Conservation (phyloP, 2,329 filamentous ascomycete species). For the Daldinia sp. region DNA sequence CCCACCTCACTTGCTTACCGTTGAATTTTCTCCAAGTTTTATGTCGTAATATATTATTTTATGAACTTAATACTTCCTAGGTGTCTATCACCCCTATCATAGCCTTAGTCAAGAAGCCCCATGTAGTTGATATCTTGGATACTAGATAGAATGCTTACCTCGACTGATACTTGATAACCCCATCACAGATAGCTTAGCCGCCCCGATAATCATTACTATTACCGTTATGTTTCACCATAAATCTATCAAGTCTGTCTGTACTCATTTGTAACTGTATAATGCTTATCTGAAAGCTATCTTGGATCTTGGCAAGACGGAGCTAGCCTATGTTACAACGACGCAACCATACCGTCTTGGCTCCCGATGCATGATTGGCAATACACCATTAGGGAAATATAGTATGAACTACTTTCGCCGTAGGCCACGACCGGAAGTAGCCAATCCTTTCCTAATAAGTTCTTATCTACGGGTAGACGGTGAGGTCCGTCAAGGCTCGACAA, state of each 20-base stretch:
- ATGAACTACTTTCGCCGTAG: neutral
- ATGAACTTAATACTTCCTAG: too few relatives aligned
- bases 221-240: neutral
- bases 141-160: neutral
- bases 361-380: neutral
- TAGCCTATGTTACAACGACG: constrained; percentile 2
- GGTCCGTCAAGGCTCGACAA: neutral
- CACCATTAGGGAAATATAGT: neutral
- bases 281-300: neutral
- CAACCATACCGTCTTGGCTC: constrained; percentile 3
- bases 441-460: neutral
- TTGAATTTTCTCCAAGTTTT: too few relatives aligned
- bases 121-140: neutral
- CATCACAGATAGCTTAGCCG: neutral
- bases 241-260: neutral
- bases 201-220: neutral
- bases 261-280: neutral
- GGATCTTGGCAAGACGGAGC: constrained; percentile 7
- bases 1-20: too few relatives aligned
- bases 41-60: too few relatives aligned
- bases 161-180: neutral
- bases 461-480: neutral
- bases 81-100: too few relatives aligned
- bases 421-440: neutral
- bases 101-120: too few relatives aligned